These are phyloP conservation scores for Opeltia flavorubescens DNA, from an alignment of 495 filamentous ascomycete genomes.

Conservation along the genomic window DNA sequence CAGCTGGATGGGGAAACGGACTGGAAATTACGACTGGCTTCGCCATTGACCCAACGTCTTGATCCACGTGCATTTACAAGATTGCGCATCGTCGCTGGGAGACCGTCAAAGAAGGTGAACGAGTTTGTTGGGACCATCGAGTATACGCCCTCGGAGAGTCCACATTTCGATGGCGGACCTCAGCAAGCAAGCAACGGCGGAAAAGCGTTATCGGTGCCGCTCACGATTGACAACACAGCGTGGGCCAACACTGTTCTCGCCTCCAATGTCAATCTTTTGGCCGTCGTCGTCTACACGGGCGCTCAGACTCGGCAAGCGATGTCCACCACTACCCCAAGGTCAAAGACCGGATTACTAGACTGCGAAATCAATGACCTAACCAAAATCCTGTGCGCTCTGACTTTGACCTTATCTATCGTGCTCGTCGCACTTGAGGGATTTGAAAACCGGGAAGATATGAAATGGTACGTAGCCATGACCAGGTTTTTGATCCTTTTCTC, in stretches of 20 bases:
- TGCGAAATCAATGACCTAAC: conserved; percentile 97
- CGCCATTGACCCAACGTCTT: conserved; percentile 65
- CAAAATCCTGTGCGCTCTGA: conserved; percentile 87
- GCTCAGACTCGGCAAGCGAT: conserved; percentile 88
- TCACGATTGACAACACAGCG: conserved; percentile 93
- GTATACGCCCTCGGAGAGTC: conserved; percentile 24
- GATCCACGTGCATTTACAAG: conserved; percentile 52
- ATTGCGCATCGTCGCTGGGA: conserved; percentile 66
- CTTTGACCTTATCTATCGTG: conserved; percentile 69
- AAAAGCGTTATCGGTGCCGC: conserved; percentile 32
- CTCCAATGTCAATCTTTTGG: conserved; percentile 73
- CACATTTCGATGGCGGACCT: conserved; percentile 4
- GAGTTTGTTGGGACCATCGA: conserved; percentile 83
- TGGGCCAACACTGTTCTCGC: conserved; percentile 98
- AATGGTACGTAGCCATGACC: conserved; percentile 92
- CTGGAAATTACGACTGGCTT: conserved; percentile 90
- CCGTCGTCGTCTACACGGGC: conserved; percentile 87
- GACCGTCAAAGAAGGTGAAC: conserved; percentile 84
- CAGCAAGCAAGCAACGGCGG: conserved; percentile 16
- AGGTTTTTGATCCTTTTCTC: conserved; percentile 96
- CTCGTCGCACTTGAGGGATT: conserved; percentile 83
- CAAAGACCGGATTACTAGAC: conserved; percentile 85
- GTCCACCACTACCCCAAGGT: conserved; percentile 79
- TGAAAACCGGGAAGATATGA: conserved; percentile 43
- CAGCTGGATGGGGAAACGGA: conserved; percentile 98